Evolutionary conservation across 2,329 filamentous ascomycete genomes (phyloP).

Genomic region (Neocatenulostroma microsporum): DNA sequence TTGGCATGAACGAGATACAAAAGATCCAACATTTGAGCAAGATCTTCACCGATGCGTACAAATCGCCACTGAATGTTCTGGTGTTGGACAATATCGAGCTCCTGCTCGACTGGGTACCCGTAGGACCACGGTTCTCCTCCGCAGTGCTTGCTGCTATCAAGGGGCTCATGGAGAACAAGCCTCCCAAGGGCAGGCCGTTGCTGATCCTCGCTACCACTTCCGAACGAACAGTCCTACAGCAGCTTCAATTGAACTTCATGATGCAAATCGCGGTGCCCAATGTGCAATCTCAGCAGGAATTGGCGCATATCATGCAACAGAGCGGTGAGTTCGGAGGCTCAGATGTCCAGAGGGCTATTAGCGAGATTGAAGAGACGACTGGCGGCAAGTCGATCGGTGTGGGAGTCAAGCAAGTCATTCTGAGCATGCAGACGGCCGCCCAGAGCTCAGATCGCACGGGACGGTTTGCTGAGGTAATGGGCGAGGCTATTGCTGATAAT

Average conservation of each 20-base stretch:
- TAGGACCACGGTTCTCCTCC: conserved; percentile 83
- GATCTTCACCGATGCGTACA: conserved; percentile 88
- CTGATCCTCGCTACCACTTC: conserved; percentile 88
- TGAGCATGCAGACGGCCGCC: conserved; percentile 59
- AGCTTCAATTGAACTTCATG: conserved; percentile 78
- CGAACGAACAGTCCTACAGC: conserved; percentile 66
- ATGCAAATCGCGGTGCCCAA: conserved; percentile 76
- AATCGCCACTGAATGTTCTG: conserved; percentile 80
- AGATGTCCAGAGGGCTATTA: conserved; percentile 56
- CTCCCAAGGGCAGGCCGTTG: conserved; percentile 73
- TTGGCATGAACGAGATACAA: conserved; percentile 78
- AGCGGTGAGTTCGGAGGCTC: conserved; percentile 56
- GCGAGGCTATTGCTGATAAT: conserved; percentile 17
- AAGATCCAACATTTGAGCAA: conserved; percentile 85
- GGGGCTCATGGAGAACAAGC: conserved; percentile 66
- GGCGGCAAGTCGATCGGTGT: conserved; percentile 62
- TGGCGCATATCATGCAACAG: conserved; percentile 60
- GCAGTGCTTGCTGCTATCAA: conserved; percentile 70
- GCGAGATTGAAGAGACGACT: conserved; percentile 59
- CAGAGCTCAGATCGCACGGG: conserved; percentile 53
- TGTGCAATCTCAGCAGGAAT: conserved; percentile 58
- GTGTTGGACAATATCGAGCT: conserved; percentile 89
- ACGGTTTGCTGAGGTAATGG: conserved; percentile 50
- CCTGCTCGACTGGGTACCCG: conserved; percentile 88
- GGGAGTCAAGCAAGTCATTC: conserved; percentile 69